phyloP scores from a whole-genome alignment of 129 eudicot species.

The Helianthus tuberosus region DNA sequence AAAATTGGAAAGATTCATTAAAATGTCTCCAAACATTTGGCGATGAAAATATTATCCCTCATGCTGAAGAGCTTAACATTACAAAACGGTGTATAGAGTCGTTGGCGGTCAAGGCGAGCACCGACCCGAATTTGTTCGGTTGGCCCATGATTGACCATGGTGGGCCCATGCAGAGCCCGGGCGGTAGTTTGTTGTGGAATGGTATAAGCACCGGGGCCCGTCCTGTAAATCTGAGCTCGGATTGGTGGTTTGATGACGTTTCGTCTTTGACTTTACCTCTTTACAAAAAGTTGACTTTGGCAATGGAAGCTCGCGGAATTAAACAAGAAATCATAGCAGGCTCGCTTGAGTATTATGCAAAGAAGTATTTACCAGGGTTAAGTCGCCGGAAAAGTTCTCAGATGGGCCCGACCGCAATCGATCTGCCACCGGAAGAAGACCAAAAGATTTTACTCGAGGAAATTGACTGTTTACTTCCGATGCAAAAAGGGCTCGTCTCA shows the following conservation, averaged over 20 bases:
- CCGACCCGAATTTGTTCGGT: conserved; percentile 83
- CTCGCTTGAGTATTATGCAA: conserved; percentile 68
- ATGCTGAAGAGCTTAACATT: conserved; percentile 74
- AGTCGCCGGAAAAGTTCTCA: conserved; percentile 64
- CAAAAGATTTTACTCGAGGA: conserved; percentile 81
- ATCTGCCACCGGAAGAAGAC: conserved; percentile 65
- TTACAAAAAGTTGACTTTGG: conserved; percentile 69
- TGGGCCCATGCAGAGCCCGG: conserved; percentile 96
- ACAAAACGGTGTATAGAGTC: conserved; percentile 83
- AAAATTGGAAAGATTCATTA: conserved; percentile 82
- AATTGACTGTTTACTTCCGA: conserved; percentile 67
- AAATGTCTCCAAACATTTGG: conserved; percentile 76
- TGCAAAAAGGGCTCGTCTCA: conserved; percentile 74
- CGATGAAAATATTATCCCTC: conserved; percentile 46
- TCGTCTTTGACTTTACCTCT: conserved; percentile 68
- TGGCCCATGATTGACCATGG: conserved; percentile 89
- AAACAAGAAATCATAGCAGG: conserved; percentile 78
- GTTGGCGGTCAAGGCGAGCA: conserved; percentile 72
- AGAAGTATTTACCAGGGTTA: conserved; percentile 76
- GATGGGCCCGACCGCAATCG: conserved; percentile 28
- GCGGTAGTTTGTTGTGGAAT: conserved; percentile 91
- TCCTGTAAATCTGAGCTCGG: conserved; percentile 65
- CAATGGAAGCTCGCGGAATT: conserved; percentile 83
- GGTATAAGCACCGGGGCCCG: conserved; percentile 97
- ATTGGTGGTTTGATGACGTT: conserved; percentile 98